phyloP scores from a whole-genome alignment of 129 eudicot genomes.

The Mikania micrantha region DNA sequence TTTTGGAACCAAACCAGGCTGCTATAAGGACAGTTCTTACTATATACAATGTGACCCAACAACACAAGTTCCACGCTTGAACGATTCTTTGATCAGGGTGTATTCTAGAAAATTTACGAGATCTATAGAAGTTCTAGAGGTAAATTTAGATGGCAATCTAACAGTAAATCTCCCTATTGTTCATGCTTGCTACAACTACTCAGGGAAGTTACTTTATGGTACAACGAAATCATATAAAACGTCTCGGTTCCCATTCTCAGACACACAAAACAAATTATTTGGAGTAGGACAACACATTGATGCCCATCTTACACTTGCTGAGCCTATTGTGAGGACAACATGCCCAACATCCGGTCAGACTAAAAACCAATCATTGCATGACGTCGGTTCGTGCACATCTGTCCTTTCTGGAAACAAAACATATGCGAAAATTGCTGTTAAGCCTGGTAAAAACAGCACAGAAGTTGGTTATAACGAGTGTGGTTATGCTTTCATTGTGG shows the following conservation, averaged over 20 bases:
- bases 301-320: neutral
- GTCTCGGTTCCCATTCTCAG: constrained; percentile 24
- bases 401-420: neutral
- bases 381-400: neutral
- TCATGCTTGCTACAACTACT: constrained; percentile 7
- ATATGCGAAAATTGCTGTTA: neutral
- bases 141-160: constrained; percentile 11
- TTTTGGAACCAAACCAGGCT: constrained; percentile 16
- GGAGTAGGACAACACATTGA: constrained; percentile 10
- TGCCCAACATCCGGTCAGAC: too few relatives aligned
- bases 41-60: constrained; percentile 11
- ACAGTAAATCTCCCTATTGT: constrained; percentile 17
- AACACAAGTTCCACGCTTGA: constrained; percentile 8
- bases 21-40: constrained; percentile 19
- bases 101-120: too few relatives aligned
- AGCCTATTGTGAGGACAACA: neutral
- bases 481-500: constrained; percentile 26
- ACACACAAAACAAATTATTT: neutral
- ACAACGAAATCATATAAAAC: neutral
- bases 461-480: neutral
- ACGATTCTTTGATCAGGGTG: neutral
- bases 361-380: too few relatives aligned
- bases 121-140: constrained; percentile 7
- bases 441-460: neutral
- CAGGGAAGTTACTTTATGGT: neutral